A percentile compares a stretch with the other conserved stretches of the same genome.
Conservation (phyloP, 768 basidiomycete species). For the Lentinula sp. region DNA sequence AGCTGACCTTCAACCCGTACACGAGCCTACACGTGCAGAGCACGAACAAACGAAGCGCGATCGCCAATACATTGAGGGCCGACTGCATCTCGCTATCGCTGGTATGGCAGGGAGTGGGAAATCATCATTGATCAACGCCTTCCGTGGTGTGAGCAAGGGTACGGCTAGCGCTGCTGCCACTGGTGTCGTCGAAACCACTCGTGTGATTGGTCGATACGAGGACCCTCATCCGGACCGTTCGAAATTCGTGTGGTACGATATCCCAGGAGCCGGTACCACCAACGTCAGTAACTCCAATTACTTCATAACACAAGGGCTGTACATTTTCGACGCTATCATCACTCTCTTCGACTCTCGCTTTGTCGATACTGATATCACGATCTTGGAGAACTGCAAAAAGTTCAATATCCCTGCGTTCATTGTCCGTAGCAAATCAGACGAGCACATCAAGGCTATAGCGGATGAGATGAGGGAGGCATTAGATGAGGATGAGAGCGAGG, state of each 20-base stretch:
- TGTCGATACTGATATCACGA: constrained; percentile 24
- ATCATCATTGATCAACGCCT: constrained; percentile 29
- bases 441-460: constrained; percentile 3
- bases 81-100: constrained; percentile 27
- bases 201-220: constrained; percentile 17
- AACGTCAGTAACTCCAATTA: constrained; percentile 25
- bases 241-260: constrained; percentile 25
- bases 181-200: constrained; percentile 24
- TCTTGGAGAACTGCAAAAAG: constrained; percentile 22
- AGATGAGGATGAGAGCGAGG: constrained; percentile 3
- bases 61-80: constrained; percentile 15
- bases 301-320: constrained; percentile 28
- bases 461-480: background rate
- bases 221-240: constrained; percentile 13
- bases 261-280: constrained; percentile 27
- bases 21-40: constrained; percentile 21
- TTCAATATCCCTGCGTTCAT: constrained; percentile 27
- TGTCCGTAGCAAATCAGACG: constrained; percentile 29
- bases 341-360: constrained; percentile 27
- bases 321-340: constrained; percentile 27
- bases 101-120: constrained; percentile 28
- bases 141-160: constrained; percentile 22
- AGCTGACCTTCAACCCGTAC: constrained; percentile 21
- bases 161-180: constrained; percentile 19
- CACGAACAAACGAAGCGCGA: constrained; percentile 1